Conservation (phyloP, 768 basidiomycete genomes). For the Lanmaoa rubissima region DNA sequence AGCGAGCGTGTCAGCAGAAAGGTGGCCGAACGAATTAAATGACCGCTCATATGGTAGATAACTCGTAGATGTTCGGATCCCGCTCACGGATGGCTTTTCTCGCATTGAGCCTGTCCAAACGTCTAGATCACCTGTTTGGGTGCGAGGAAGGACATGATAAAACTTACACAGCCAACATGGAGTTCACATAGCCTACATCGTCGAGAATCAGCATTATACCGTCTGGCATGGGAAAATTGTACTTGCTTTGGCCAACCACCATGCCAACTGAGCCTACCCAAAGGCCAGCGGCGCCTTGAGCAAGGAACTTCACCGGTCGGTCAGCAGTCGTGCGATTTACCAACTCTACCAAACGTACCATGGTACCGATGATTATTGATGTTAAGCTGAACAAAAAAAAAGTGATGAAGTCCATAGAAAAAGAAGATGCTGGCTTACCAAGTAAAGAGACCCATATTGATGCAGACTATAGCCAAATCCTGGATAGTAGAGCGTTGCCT, state of each 20-base stretch:
- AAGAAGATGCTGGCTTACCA: no score
- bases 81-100: slow-evolving; percentile 11
- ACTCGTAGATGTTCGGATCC: not conserved
- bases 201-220: not conserved
- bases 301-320: not conserved
- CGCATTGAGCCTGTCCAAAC: slow-evolving; percentile 7
- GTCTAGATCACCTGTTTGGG: not conserved
- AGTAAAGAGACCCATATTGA: not conserved
- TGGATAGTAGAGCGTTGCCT: slow-evolving; percentile 2
- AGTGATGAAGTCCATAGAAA: no score
- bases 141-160: no score
- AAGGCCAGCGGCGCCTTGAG: not conserved
- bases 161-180: slow-evolving; percentile 14
- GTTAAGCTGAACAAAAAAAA: no score
- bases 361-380: not conserved
- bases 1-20: no score
- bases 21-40: not conserved
- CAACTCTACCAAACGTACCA: not conserved
- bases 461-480: slow-evolving; percentile 10
- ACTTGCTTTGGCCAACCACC: no score
- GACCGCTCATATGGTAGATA: not conserved
- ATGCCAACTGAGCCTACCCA: no score
- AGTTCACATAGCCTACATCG: slow-evolving; percentile 10
- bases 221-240: not conserved
- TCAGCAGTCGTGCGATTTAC: not conserved